Base-by-base conservation (phyloP, 2,329 filamentous ascomycete species). In the Fusarium proliferatum region DNA sequence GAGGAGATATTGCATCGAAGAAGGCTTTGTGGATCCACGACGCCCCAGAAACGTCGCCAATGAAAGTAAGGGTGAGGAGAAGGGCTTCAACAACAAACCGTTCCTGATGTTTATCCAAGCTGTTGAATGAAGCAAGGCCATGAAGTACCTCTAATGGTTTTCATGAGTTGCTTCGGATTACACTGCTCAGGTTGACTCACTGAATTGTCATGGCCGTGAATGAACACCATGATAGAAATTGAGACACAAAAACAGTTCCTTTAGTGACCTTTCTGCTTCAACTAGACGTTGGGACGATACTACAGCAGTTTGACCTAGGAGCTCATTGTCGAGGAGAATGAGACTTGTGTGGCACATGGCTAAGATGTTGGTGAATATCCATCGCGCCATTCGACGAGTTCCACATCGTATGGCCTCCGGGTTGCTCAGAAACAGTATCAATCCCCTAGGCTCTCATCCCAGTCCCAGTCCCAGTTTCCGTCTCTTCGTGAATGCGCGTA, bases 1-100 rank as follows among this genome's bases (percentile, higher is more conserved):
- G 45, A 42, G 57, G 38, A 38, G 39, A 48, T 28, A 10, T 23
- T 57, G 67, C 52, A 48, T 41, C 16, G 33, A 52, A 34, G 12
- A 28, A 43, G 38, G 34, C 53, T 46, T 51, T 10, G 28, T 74
- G 49, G 34, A 48, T 66, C 33, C 41, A 75, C 67, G 69, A 73
- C 53, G 57, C 46, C 16, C 12, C 13, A 39, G 33, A 41, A 30
- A 9, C 34, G 33, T 69, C 53, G 52, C 52, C 39, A 59, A 58
- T 49, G 30, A 7, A 6, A 45, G 13, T n/a, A 3, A 15, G 36
- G 16, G 8, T 12, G 38, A 41, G 19, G 19, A 11, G 33, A 41
- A 5, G 26, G n/a, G 10, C 34, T 43, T 17, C 33, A 39, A 13
- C 19, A 33, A 9, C 17, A 41, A 39, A 23, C 17, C 46, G 19